phyloP scores from a whole-genome alignment of 1,284 basidiomycete species.

The Chondrostereum purpureum region DNA sequence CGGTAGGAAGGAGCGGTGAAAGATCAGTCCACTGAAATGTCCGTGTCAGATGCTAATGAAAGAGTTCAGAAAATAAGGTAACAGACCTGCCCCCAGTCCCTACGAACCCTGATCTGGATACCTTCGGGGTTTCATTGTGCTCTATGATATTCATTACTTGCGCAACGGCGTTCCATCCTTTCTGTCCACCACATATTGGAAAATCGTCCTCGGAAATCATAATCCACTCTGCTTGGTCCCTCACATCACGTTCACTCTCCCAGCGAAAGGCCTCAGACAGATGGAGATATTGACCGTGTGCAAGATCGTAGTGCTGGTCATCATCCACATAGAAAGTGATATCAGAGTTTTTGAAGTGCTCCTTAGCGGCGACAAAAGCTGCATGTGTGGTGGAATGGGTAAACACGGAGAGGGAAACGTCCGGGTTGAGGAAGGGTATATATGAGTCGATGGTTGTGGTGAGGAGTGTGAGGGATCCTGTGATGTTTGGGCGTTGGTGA shows the following conservation, averaged over 20 bases:
- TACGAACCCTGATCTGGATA: slow-evolving; percentile 29
- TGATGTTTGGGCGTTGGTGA: slow-evolving; percentile 27
- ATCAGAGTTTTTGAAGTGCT: slow-evolving; percentile 16
- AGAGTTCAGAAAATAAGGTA: too few species aligned
- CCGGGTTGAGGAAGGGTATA: slow-evolving; percentile 23
- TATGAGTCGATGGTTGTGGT: slow-evolving; percentile 29
- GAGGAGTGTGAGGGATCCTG: slow-evolving; percentile 22
- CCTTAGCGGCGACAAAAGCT: slow-evolving; percentile 23
- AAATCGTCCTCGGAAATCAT: slow-evolving; percentile 40
- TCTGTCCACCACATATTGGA: slow-evolving; percentile 28
- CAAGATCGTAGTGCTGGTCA: slow-evolving; percentile 25
- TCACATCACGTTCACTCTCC: slow-evolving; percentile 14
- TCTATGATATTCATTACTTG: slow-evolving; percentile 28
- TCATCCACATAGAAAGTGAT: slow-evolving; percentile 27
- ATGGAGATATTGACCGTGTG: slow-evolving; percentile 31
- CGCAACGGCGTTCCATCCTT: slow-evolving; percentile 24
- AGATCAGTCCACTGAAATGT: slow-evolving; percentile 31
- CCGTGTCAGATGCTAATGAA: slow-evolving; percentile 2
- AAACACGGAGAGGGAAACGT: slow-evolving; percentile 29
- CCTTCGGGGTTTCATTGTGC: slow-evolving; percentile 13
- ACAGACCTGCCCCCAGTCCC: slow-evolving; percentile 36
- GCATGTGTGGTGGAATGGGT: slow-evolving; percentile 27
- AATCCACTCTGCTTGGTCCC: slow-evolving; percentile 28
- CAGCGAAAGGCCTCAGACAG: slow-evolving; percentile 33
- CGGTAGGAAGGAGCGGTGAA: slow-evolving; percentile 29